A percentile compares a stretch with the other conserved stretches of the same genome.
Conservation (phyloP, 371 early-diverging fungal species). For the Apophysomyces elegans region DNA sequence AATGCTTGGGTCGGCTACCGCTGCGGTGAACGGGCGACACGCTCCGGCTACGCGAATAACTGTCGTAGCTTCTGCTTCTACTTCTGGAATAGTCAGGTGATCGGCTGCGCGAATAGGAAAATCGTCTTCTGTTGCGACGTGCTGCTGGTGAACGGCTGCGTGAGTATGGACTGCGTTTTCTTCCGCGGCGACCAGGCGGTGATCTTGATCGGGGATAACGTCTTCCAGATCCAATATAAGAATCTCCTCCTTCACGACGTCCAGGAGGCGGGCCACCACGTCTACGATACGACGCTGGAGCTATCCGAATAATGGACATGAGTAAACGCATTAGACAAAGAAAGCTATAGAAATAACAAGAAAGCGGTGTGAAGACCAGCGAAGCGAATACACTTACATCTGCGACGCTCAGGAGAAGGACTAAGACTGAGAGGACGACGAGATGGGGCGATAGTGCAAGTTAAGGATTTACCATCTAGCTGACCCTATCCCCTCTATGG, state of each 20-base stretch:
- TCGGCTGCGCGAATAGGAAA: slow-evolving; percentile 33
- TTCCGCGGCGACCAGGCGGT: slow-evolving; percentile 10
- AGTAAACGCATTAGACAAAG: too few relatives aligned
- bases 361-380: neutral
- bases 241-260: slow-evolving; percentile 6
- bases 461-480: slow-evolving; percentile 54
- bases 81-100: slow-evolving; percentile 36
- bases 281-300: too few relatives aligned
- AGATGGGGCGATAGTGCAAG: slow-evolving; percentile 35
- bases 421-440: slow-evolving; percentile 35
- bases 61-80: slow-evolving; percentile 35
- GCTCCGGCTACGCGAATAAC: slow-evolving; percentile 37
- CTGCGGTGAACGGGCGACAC: slow-evolving; percentile 29
- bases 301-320: too few relatives aligned
- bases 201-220: too few relatives aligned
- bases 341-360: slow-evolving; percentile 31
- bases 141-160: slow-evolving; percentile 35
- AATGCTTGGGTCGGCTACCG: neutral
- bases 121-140: slow-evolving; percentile 23
- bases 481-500: slow-evolving; percentile 42
- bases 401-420: slow-evolving; percentile 27
- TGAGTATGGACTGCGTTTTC: slow-evolving; percentile 22
- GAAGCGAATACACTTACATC: slow-evolving; percentile 25
- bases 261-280: neutral
- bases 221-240: too few relatives aligned